Evolutionary conservation across 2,329 filamentous ascomycete species (phyloP), one percentile per base, ranked within the genome.

Genomic region (Zasmidium cellare): DNA sequence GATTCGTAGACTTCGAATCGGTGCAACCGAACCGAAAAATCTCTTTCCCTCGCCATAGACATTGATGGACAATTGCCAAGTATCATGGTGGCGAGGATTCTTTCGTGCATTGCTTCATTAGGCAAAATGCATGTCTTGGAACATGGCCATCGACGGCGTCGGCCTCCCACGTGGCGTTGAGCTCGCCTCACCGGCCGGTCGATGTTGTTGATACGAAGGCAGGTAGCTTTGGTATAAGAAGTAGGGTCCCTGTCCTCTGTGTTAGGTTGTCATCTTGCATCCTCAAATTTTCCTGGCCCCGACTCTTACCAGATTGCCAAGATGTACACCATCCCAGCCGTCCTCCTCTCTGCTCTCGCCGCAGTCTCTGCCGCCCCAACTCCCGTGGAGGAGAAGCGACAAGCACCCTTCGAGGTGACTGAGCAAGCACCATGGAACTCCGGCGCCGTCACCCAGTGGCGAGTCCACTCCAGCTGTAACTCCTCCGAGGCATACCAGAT

Each of bases 401-500:
- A 62, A 53, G 58, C 57, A 20, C 53, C 62, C 28, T 60, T 62
- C 24, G 56, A 61, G 22, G 24, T 54, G 12, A 54, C 46, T 19
- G 24, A 46, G n/a, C 57, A 60, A 38, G 52, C 53, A 31, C 60
- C 60, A 49, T 63, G 62, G 60, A 61, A 65, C 19, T 28, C 60
- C 20, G 79, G 78, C 12, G 75, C 74, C 1, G 72, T 76, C 7
- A 69, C 62, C 16, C 63, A 74, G 18, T 81, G 74, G 64, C 74
- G 76, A 14, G 87, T 89, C 68, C 87, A 89, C 71, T 70, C 77
- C 31, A 88, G 85, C 22, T 90, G 87, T 76, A 89, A 90, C 66
- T 73, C 76, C 50, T 88, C 86, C 1, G 79, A 88, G 65, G 77
- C 76, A 45, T 72, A 72, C 7, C 84, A 87, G 69, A 77, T 90